Base-by-base conservation (phyloP, 2,329 filamentous ascomycete genomes). In the Exophiala oligosperma region DNA sequence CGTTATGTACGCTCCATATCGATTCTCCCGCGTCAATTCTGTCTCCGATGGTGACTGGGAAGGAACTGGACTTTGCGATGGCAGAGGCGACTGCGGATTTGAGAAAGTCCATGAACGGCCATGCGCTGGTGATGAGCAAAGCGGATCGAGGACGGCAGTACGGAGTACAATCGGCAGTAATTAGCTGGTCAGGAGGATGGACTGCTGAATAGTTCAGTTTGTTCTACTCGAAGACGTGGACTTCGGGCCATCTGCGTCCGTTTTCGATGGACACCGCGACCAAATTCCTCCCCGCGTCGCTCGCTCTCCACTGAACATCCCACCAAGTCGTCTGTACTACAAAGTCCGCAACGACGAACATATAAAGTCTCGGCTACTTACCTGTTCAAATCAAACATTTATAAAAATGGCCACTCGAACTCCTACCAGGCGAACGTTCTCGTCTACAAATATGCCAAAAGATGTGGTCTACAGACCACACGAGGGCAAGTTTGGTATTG, bases 71-170 rank as follows among this genome's bases (percentile, higher is more conserved):
- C 74, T 96, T 94, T 47, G 94, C 91, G 69, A 99, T 97, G 67
- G 92, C 93, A 61, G 94, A 97, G 47, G 92, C 93, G 72, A 97
- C 92, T 52, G 94, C 94, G 61, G 92, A 97, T 77, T 97, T 97
- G 71, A 99, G 84, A 71, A 97, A 97, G 74, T 99, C 92, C 94
- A 99, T 99, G 66, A 55, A 61, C 46, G 54, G 46, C 24, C 44
- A 52, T 49, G 21, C 44, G 41, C 23, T 48, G 21, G 17, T 29
- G 41, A 14, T 21, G 7, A 24, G 49, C 44, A 54, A 12, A 43
- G 47, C 41, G 24, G n/a, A 11, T 21, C 46, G 3, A 43, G 12
- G 21, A 28, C 28, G 41, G 28, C 32, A 38, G 17, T 35, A 48
- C 9, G 21, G 29, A 38, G 38, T 29, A 9, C 32, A 35, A 11